Evolutionary conservation across 106 monocot species (phyloP).

Genomic region (Triglochin maritima): DNA sequence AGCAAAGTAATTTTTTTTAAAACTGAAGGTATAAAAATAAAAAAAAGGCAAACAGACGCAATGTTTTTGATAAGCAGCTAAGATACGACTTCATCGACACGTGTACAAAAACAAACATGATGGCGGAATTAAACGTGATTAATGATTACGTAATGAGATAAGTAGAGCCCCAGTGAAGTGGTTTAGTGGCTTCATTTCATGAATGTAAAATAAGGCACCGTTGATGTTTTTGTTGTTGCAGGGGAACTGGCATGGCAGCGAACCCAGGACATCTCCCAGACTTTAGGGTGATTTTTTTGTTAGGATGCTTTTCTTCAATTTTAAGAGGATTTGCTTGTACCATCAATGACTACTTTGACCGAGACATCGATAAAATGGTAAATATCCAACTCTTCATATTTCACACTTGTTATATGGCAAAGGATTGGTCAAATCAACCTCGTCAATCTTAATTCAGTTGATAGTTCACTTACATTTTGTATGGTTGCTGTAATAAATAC

Average conservation of each 20-base stretch:
- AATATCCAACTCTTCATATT: neutral
- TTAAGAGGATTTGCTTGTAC: conserved; percentile 90
- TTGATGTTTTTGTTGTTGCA: conserved; percentile 4
- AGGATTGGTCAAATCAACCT: neutral
- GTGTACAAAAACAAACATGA: no score
- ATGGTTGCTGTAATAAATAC: no score
- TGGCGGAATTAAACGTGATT: no score
- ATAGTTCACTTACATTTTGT: neutral
- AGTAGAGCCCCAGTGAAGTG: no score
- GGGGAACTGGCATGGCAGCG: conserved; percentile 81
- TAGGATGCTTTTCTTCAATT: conserved; percentile 80
- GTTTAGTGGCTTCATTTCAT: no score
- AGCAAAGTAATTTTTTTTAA: no score
- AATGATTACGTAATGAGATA: no score
- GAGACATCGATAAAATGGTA: conserved; percentile 89
- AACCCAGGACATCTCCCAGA: conserved; percentile 59
- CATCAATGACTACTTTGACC: conserved; percentile 78
- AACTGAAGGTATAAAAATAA: no score
- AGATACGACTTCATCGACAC: no score
- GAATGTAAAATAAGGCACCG: no score
- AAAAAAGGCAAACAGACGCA: no score
- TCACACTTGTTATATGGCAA: neutral
- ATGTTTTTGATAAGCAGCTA: no score
- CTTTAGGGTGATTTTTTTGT: conserved; percentile 72
- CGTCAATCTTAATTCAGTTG: neutral